Evolutionary conservation across 371 early-diverging fungal genomes (phyloP), one percentile per base, ranked within the genome.

Genomic region (Mortierella polycephala): DNA sequence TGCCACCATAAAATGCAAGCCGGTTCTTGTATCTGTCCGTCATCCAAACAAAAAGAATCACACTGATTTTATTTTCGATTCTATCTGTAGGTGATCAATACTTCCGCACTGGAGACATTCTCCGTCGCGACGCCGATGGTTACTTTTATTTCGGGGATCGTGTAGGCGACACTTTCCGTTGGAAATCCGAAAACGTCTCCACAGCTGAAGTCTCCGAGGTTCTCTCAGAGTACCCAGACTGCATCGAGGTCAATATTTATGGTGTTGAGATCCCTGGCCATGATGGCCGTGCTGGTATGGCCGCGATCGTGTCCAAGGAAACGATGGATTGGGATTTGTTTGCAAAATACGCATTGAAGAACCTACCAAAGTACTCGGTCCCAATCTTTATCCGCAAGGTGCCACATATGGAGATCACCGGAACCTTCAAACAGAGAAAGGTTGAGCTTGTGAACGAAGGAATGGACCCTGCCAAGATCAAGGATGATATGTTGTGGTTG

Each of bases 241-340:
- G 92, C 18, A 80, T 75, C 11, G 92, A 92, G 61, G 88, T 86
- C 54, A 92, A 90, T 70, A 87, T 91, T 2, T 92, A 90, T 63
- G 92, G 91, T 18, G 80, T 85, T 8, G 66, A 82, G 23, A 81
- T 89, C 10, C 88, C 88, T 0, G 66, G 84, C 23, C 85, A 88
- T 47, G 91, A 91, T 64, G 93, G 93, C 23, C 82, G 89, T 50
- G 93, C 92, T 12, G 92, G 92, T 42, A 93, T 93, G 94, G 94
- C 91, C 3, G 91, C 91, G 12, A 67, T 93, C 62, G 83, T 85
- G n/a, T 65, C 80, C 39, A 83, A 83, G 64, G 72, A 62, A 1
- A 66, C 55, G 12, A 76, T 81, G 71, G 56, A 83, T 30, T 81
- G 72, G 67, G 75, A 76, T 13, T 58, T 55, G 41, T 83, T 82